A percentile compares a stretch with the other conserved stretches of the same genome.
These are phyloP conservation scores for Aspergillus leporis DNA, from an alignment of 495 filamentous ascomycete genomes.

Conservation along the genomic window DNA sequence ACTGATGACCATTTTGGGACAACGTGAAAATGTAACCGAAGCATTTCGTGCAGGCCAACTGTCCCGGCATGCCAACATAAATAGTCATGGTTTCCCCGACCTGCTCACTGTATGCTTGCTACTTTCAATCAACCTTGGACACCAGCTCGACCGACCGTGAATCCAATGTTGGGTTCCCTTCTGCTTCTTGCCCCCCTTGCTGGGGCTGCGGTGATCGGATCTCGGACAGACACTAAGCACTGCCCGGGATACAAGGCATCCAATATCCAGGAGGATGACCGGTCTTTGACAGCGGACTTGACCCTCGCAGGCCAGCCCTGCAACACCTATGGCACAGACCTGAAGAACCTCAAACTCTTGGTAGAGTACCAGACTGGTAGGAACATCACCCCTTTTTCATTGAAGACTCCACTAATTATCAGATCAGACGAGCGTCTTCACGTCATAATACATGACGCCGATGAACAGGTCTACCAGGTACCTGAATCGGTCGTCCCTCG, in stretches of 20 bases:
- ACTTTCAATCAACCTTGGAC: not conserved
- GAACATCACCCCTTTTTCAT: slow-evolving; percentile 20
- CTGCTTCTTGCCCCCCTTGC: slow-evolving; percentile 35
- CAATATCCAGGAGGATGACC: slow-evolving; percentile 55
- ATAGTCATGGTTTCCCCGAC: not conserved
- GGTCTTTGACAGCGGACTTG: slow-evolving; percentile 57
- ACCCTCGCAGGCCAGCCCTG: slow-evolving; percentile 66
- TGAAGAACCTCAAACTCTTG: slow-evolving; percentile 62
- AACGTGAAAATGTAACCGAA: not conserved
- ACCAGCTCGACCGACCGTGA: not conserved
- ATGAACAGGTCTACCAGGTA: slow-evolving; percentile 76
- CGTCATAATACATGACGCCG: slow-evolving; percentile 77
- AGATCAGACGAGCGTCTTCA: slow-evolving; percentile 69
- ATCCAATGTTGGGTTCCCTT: slow-evolving; percentile 28
- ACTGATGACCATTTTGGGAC: not conserved
- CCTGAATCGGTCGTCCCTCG: slow-evolving; percentile 70
- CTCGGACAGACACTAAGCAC: slow-evolving; percentile 19
- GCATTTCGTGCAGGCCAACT: not conserved
- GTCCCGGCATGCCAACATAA: not conserved
- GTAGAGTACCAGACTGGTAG: slow-evolving; percentile 77
- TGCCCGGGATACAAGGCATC: slow-evolving; percentile 76
- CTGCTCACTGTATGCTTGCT: not conserved
- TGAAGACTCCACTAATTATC: not conserved
- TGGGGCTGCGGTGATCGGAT: slow-evolving; percentile 32
- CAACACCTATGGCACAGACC: slow-evolving; percentile 69